Evolutionary conservation across 2,329 filamentous ascomycete species (phyloP).

Genomic region (Lachnellula hyalina): DNA sequence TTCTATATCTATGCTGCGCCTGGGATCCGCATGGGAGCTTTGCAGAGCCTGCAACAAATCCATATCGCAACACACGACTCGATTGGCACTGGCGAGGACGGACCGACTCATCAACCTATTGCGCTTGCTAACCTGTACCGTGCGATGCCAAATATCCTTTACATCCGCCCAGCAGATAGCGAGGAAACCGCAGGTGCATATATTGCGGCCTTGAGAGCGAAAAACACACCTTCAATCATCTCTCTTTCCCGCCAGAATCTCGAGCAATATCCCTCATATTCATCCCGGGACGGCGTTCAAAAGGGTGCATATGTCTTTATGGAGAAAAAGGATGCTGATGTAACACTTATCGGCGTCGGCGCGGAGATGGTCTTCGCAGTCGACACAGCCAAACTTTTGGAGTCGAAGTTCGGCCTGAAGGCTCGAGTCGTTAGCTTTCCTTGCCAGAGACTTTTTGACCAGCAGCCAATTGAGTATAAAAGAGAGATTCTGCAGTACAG

Average conservation of each 20-base stretch:
- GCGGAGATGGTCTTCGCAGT: constrained; percentile 39
- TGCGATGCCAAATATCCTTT: constrained; percentile 57
- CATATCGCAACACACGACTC: constrained; percentile 58
- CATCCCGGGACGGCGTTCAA: constrained; percentile 37
- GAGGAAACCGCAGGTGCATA: constrained; percentile 54
- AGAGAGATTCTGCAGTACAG: constrained; percentile 40
- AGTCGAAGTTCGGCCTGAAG: constrained; percentile 33
- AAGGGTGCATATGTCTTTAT: constrained; percentile 43
- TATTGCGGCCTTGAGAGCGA: constrained; percentile 40
- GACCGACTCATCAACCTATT: constrained; percentile 58
- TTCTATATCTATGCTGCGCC: constrained; percentile 56
- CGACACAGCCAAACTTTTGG: constrained; percentile 35
- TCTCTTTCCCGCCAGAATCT: constrained; percentile 43
- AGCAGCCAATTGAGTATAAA: constrained; percentile 40
- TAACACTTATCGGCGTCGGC: constrained; percentile 40
- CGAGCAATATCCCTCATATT: constrained; percentile 36
- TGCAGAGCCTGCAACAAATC: constrained; percentile 50
- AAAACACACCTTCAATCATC: constrained; percentile 41
- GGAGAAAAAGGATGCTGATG: constrained; percentile 40
- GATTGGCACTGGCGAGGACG: constrained; percentile 55
- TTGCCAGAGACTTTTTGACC: constrained; percentile 40
- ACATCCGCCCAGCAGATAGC: constrained; percentile 54
- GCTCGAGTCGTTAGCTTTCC: constrained; percentile 41
- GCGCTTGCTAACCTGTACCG: constrained; percentile 52
- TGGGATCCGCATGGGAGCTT: constrained; percentile 55